These are phyloP conservation scores for Cystoisospora suis DNA, from an alignment of 169 alveolate species.

Conservation along the genomic window DNA sequence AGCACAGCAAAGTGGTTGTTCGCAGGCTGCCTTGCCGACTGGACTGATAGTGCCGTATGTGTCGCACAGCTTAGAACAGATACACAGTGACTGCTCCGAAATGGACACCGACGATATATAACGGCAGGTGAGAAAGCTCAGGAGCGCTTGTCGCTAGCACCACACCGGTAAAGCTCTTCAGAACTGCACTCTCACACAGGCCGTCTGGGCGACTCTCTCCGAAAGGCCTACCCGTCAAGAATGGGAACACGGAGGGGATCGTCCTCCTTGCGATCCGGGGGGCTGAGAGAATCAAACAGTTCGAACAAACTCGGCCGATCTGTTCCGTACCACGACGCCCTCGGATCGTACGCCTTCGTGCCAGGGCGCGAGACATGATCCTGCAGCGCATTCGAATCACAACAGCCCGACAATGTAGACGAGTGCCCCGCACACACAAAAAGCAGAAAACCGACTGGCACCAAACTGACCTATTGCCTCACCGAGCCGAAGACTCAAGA, in stretches of 20 bases:
- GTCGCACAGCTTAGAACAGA: no score
- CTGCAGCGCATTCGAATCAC: slow-evolving; percentile 83
- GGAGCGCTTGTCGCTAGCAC: no score
- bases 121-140: no score
- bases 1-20: no score
- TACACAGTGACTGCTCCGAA: no score
- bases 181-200: no score
- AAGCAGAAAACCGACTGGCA: neutral
- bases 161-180: no score
- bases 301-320: slow-evolving; percentile 85
- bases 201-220: no score
- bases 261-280: slow-evolving; percentile 79
- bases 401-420: slow-evolving; percentile 21
- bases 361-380: slow-evolving; percentile 82
- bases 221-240: slow-evolving; percentile 84
- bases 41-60: no score
- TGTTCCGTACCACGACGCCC: slow-evolving; percentile 83
- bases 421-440: neutral
- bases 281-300: slow-evolving; percentile 78
- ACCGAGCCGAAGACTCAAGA: slow-evolving; percentile 82
- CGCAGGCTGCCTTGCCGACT: no score
- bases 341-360: slow-evolving; percentile 82
- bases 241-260: slow-evolving; percentile 90
- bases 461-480: slow-evolving; percentile 68
- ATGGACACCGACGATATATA: no score